Percentiles rank a stretch among this genome's conserved stretches.
Evolutionary conservation across 257 asterid genomes (phyloP).

Genomic region (Lantana camara): DNA sequence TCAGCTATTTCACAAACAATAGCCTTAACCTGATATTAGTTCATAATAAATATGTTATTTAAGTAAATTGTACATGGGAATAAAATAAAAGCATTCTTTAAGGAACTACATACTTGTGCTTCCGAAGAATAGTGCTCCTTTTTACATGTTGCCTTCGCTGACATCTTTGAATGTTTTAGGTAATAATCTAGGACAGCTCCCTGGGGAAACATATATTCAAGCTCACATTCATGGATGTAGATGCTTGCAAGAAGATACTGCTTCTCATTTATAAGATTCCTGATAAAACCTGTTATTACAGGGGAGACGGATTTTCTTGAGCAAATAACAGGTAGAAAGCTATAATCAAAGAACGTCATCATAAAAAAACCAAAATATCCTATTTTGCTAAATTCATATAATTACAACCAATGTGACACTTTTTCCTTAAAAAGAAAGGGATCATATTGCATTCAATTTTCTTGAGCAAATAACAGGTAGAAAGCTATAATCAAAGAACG

Average conservation of each 20-base stretch:
- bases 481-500: background rate
- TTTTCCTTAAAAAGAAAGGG: no score
- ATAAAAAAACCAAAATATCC: background rate
- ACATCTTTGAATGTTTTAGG: constrained; percentile 5
- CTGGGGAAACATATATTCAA: constrained; percentile 26
- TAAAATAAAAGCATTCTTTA: background rate
- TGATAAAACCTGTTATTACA: constrained; percentile 26
- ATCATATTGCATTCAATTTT: no score
- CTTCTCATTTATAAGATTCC: constrained; percentile 36
- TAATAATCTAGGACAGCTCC: constrained; percentile 28
- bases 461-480: no score
- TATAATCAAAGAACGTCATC: background rate
- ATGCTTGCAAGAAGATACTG: constrained; percentile 42
- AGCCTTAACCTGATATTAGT: constrained; percentile 33
- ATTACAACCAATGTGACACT: background rate
- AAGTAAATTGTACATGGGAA: background rate
- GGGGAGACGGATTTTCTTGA: background rate
- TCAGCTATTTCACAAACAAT: constrained; percentile 32
- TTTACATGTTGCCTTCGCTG: constrained; percentile 14
- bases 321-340: background rate
- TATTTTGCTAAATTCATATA: background rate
- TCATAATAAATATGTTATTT: background rate
- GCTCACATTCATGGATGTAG: constrained; percentile 28
- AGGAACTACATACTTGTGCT: constrained; percentile 26
- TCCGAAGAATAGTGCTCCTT: constrained; percentile 8